These are phyloP conservation scores for Podaxis rugospora DNA, from an alignment of 768 basidiomycete species.

Conservation along the genomic window DNA sequence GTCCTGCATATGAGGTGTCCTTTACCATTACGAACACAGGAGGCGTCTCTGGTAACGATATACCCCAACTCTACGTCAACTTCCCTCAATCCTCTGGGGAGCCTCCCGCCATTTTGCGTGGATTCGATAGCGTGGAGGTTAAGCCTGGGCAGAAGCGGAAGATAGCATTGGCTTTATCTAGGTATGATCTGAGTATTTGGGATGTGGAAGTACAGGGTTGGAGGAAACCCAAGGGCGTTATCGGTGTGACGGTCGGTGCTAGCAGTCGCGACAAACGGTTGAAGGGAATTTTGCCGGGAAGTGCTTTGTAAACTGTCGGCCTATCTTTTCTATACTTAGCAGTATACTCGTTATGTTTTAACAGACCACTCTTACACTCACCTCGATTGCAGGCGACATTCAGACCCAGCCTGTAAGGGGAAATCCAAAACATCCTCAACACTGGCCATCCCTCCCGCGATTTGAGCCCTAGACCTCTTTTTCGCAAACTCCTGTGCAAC, in stretches of 20 bases:
- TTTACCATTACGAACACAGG: slow-evolving; percentile 71
- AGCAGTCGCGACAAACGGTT: slow-evolving; percentile 64
- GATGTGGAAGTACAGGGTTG: slow-evolving; percentile 72
- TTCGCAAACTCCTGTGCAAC: background rate
- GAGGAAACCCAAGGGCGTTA: slow-evolving; percentile 60
- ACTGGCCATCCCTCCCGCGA: no score
- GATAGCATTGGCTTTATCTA: slow-evolving; percentile 55
- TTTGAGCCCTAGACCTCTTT: slow-evolving; percentile 35
- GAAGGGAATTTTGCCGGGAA: slow-evolving; percentile 33
- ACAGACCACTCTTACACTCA: no score
- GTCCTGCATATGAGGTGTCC: slow-evolving; percentile 55
- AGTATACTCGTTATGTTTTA: no score
- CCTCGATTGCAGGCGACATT: no score
- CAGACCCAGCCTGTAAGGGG: no score
- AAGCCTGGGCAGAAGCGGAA: slow-evolving; percentile 38
- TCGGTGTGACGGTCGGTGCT: slow-evolving; percentile 59
- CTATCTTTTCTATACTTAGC: no score
- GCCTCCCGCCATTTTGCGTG: slow-evolving; percentile 67
- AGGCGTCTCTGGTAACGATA: slow-evolving; percentile 48
- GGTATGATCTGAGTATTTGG: slow-evolving; percentile 75
- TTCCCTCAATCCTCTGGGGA: slow-evolving; percentile 59
- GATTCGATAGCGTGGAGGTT: slow-evolving; percentile 58
- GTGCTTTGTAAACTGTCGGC: background rate
- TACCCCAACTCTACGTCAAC: slow-evolving; percentile 76
- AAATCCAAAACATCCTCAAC: no score